Conservation (phyloP, 2,329 filamentous ascomycete genomes). For the Apiospora hydei region DNA sequence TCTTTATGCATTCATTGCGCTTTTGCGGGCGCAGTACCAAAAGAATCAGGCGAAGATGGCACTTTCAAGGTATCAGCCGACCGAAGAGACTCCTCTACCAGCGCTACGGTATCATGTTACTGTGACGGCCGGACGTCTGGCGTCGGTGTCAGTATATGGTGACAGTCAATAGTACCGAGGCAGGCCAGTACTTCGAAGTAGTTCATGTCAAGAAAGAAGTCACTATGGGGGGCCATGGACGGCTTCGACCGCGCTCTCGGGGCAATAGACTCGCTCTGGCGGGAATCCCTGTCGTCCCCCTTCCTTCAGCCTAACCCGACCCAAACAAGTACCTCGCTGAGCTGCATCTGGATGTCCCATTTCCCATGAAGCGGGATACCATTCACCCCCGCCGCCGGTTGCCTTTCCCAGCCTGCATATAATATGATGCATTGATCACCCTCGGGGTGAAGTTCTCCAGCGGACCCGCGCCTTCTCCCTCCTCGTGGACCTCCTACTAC, state of each 20-base stretch:
- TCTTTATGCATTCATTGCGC: neutral
- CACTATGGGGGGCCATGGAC: no score
- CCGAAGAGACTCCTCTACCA: neutral
- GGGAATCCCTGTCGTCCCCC: no score
- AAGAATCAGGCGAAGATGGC: neutral
- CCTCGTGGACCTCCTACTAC: neutral
- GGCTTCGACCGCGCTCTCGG: neutral
- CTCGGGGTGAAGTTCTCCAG: neutral
- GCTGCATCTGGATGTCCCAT: no score
- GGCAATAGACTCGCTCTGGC: neutral
- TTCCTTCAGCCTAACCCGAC: no score
- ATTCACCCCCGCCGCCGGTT: neutral
- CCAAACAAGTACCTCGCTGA: neutral
- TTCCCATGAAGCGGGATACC: neutral
- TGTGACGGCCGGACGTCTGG: neutral
- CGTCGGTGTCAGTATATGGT: neutral
- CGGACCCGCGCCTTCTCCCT: neutral
- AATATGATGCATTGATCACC: slow-evolving; percentile 1
- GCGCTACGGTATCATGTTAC: neutral
- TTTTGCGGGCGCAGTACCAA: no score
- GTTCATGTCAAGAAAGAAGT: neutral
- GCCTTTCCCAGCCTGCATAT: neutral
- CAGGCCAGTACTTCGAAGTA: neutral
- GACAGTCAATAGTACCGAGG: no score
- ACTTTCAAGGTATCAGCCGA: neutral